These are phyloP conservation scores for Solanum lycopersicoides DNA, from an alignment of 257 asterid species.

Conservation along the genomic window DNA sequence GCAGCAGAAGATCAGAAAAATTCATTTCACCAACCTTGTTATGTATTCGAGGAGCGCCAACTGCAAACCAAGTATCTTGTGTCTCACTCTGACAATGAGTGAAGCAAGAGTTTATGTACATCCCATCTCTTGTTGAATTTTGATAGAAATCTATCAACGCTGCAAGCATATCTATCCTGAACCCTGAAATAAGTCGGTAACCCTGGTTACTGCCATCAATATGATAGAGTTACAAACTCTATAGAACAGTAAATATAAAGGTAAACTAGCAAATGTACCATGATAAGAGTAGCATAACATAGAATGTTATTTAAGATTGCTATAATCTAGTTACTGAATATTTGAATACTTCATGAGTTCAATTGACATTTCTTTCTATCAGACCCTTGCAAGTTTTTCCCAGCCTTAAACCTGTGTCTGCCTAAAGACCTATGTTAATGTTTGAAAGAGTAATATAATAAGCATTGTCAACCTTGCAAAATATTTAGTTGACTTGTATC, in stretches of 20 bases:
- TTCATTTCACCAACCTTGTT: constrained; percentile 39
- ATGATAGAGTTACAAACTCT: background rate
- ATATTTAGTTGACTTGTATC: constrained; percentile 39
- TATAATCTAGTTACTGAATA: background rate
- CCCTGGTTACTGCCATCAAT: background rate
- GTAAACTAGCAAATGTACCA: background rate
- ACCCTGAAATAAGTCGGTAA: constrained; percentile 31
- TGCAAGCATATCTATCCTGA: constrained; percentile 66
- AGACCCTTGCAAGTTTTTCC: background rate
- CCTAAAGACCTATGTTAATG: background rate
- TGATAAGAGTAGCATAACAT: background rate
- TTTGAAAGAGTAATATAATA: background rate
- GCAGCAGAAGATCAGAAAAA: background rate
- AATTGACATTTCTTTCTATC: background rate
- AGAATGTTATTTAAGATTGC: background rate
- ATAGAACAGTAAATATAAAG: background rate
- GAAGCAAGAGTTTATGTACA: constrained; percentile 87
- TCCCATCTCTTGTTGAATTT: constrained; percentile 71
- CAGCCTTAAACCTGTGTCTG: background rate
- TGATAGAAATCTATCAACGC: constrained; percentile 33
- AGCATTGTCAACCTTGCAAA: constrained; percentile 55
- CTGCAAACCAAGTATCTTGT: constrained; percentile 81
- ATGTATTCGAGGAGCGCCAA: constrained; percentile 62
- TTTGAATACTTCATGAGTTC: background rate
- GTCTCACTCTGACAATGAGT: constrained; percentile 90